Evolutionary conservation across 148 eudicot genomes (phyloP), one percentile per base, ranked within the genome.

Genomic region (Cornus florida): DNA sequence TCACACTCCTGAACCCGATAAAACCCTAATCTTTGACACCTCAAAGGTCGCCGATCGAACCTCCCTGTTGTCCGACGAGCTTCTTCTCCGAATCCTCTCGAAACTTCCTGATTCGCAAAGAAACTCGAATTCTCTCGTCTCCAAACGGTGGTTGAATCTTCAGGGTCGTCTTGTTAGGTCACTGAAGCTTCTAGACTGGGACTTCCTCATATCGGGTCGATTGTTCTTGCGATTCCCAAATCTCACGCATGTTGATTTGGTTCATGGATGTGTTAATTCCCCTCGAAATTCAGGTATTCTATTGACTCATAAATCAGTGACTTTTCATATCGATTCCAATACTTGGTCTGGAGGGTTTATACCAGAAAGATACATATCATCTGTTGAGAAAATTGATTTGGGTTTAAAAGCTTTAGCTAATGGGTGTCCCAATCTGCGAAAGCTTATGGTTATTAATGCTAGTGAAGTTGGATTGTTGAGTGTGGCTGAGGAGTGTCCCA

Each of bases 381-480:
- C 87, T 76, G 81, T 70, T 48, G 81, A 78, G 22, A 81, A 86
- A 73, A 72, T 89, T 53, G 89, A 89, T 79, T 71, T 7, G 73
- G 92, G 88, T 3, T 78, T 89, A 67, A 84, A 71, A 64, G 31
- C 22, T 24, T 75, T 96, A 53, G 91, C 92, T 39, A 62, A 78
- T 75, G 95, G 91, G 46, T 93, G 87, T 75, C 92, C 95, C 0
- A 96, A 93, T 87, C 77, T 96, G 84, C 82, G 94, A 78, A 96
- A 81, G 69, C 81, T 96, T 62, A 83, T 76, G 70, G 78, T 93
- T 75, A 75, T 90, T 16, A 91, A 92, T 78, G 86, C 88, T 7
- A 88, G 91, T 82, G 97, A 92, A 67, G 70, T 79, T 76, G 98
- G 98, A 24, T 83, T 96, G 65, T 67, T 87, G 69, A 83, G 77